Conservation (phyloP, 2,329 filamentous ascomycete genomes). For the Huntiella decipiens region DNA sequence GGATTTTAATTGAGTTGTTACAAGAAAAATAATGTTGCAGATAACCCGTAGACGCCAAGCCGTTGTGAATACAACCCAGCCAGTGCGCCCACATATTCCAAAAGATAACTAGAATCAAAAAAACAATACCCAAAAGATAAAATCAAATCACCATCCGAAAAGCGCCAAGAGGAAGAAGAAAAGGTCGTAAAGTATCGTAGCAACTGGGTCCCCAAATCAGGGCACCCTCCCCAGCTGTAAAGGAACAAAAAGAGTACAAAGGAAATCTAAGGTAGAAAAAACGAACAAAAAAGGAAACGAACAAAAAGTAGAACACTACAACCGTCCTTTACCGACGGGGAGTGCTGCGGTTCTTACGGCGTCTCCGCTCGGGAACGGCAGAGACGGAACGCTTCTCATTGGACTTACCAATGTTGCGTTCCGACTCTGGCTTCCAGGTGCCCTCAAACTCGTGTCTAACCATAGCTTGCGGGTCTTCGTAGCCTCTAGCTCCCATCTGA, state of each 20-base stretch:
- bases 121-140: neutral
- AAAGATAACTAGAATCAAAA: neutral
- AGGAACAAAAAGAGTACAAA: neutral
- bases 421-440: slow-evolving; percentile 62
- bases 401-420: slow-evolving; percentile 46
- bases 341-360: neutral
- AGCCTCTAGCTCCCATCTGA: slow-evolving; percentile 79
- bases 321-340: neutral
- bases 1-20: neutral
- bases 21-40: slow-evolving; percentile 6
- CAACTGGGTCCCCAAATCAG: neutral
- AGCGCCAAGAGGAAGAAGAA: no score
- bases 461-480: slow-evolving; percentile 88
- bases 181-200: no score
- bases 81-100: neutral
- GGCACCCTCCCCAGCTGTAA: neutral
- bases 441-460: slow-evolving; percentile 95
- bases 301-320: neutral
- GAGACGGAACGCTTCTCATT: neutral
- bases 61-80: neutral
- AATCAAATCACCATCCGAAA: neutral
- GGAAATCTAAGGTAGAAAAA: neutral
- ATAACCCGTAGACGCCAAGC: neutral
- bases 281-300: neutral
- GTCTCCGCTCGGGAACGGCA: slow-evolving; percentile 1